Conservation (phyloP, 208 protist genomes). For the Angomonas desouzai region DNA sequence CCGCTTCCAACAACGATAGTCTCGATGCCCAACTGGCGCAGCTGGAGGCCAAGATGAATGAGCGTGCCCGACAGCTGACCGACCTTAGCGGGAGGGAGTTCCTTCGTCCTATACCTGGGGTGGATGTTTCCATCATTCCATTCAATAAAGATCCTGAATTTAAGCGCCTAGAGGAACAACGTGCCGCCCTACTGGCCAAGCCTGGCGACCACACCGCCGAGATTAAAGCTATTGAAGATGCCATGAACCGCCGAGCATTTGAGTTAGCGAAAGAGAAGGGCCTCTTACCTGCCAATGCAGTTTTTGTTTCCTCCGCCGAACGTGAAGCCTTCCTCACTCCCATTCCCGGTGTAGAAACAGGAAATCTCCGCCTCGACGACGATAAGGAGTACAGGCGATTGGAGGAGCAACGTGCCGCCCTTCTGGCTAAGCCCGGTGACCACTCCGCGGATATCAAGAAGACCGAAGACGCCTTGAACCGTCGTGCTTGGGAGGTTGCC, state of each 20-base stretch:
- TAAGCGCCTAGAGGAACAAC: constrained; percentile 26
- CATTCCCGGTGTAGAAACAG: background rate
- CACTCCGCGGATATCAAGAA: constrained; percentile 27
- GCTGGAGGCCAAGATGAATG: constrained; percentile 72
- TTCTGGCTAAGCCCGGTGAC: constrained; percentile 13
- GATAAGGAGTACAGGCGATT: background rate
- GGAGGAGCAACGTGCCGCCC: constrained; percentile 43
- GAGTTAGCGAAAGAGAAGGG: constrained; percentile 57
- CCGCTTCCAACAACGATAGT: constrained; percentile 10
- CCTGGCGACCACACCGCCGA: constrained; percentile 14
- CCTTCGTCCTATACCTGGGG: constrained; percentile 15
- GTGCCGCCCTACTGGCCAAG: constrained; percentile 31
- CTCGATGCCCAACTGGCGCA: constrained; percentile 27
- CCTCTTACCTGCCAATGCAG: constrained; percentile 17
- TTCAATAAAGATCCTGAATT: constrained; percentile 1
- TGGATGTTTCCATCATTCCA: background rate
- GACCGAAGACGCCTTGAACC: constrained; percentile 65
- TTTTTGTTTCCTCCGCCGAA: background rate
- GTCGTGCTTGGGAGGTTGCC: constrained; percentile 63
- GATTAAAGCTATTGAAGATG: constrained; percentile 42
- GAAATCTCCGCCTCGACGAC: background rate
- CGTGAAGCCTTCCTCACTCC: constrained; percentile 11
- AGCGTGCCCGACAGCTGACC: constrained; percentile 56
- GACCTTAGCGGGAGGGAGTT: constrained; percentile 19
- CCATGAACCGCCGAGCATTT: constrained; percentile 70